phyloP scores from a whole-genome alignment of 495 filamentous ascomycete genomes.

The Bryoglossum gracile region DNA sequence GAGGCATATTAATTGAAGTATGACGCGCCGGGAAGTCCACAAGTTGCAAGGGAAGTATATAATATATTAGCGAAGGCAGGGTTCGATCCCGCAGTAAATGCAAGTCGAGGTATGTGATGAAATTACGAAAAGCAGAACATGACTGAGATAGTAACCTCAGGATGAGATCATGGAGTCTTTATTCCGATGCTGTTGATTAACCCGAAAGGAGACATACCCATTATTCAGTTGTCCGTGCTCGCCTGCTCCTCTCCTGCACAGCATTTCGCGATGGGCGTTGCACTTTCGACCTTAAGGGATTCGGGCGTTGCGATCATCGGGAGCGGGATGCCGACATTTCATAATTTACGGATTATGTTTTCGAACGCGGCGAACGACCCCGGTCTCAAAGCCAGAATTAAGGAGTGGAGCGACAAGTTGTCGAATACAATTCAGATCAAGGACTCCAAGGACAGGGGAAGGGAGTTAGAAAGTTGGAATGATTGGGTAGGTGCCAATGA shows the following conservation, averaged over 20 bases:
- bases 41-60: constrained; percentile 31
- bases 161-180: constrained; percentile 62
- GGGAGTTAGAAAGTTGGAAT: constrained; percentile 52
- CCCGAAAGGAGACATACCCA: constrained; percentile 59
- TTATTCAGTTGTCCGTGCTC: constrained; percentile 77
- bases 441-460: constrained; percentile 45
- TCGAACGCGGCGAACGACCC: constrained; percentile 50
- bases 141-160: background rate
- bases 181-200: constrained; percentile 40
- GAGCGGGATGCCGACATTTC: constrained; percentile 75
- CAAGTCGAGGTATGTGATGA: constrained; percentile 35
- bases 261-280: constrained; percentile 67
- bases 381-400: constrained; percentile 68
- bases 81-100: constrained; percentile 26
- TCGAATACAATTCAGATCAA: constrained; percentile 29
- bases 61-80: constrained; percentile 24
- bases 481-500: constrained; percentile 60
- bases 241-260: constrained; percentile 49
- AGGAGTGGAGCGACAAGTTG: constrained; percentile 53
- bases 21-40: constrained; percentile 32
- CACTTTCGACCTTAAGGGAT: constrained; percentile 60
- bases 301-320: constrained; percentile 67
- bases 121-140: constrained; percentile 25
- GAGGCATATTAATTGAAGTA: constrained; percentile 35
- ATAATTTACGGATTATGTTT: constrained; percentile 65